Conservation (phyloP, 2,329 filamentous ascomycete genomes). For the Lecanicillium sp. region DNA sequence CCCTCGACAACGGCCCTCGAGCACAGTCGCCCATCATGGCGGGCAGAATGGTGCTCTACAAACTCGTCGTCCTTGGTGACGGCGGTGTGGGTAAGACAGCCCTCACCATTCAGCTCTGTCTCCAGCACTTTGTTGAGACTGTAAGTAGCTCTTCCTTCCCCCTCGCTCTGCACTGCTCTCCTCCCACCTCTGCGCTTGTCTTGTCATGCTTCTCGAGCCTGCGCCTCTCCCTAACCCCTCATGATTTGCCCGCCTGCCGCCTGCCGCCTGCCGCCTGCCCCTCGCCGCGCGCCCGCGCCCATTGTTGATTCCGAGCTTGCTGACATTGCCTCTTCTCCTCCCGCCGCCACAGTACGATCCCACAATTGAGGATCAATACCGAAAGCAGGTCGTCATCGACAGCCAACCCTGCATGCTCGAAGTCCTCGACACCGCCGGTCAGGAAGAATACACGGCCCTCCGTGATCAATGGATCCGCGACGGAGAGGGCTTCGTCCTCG, state of each 20-base stretch:
- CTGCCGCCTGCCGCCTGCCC: neutral
- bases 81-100: conserved; percentile 93
- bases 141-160: conserved; percentile 38
- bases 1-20: too few relatives aligned
- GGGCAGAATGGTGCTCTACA: conserved; percentile 93
- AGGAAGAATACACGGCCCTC: conserved; percentile 96
- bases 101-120: conserved; percentile 89
- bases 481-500: conserved; percentile 93
- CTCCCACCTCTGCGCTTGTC: conserved; percentile 10
- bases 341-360: conserved; percentile 61
- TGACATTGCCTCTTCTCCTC: conserved; percentile 2
- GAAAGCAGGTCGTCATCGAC: conserved; percentile 90
- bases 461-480: conserved; percentile 98
- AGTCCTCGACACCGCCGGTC: conserved; percentile 92
- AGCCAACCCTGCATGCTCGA: conserved; percentile 95
- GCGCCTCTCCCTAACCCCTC: neutral
- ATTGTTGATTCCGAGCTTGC: conserved; percentile 6
- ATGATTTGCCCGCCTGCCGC: too few relatives aligned
- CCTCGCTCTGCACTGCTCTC: conserved; percentile 3
- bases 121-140: conserved; percentile 98
- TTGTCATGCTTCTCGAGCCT: conserved; percentile 5
- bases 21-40: conserved; percentile 53
- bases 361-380: conserved; percentile 82
- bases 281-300: neutral
- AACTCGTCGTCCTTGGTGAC: conserved; percentile 90